Percentiles rank a stretch among this genome's conserved stretches.
phyloP scores from a whole-genome alignment of 2,329 filamentous ascomycete genomes.

The Huntiella omanensis region DNA sequence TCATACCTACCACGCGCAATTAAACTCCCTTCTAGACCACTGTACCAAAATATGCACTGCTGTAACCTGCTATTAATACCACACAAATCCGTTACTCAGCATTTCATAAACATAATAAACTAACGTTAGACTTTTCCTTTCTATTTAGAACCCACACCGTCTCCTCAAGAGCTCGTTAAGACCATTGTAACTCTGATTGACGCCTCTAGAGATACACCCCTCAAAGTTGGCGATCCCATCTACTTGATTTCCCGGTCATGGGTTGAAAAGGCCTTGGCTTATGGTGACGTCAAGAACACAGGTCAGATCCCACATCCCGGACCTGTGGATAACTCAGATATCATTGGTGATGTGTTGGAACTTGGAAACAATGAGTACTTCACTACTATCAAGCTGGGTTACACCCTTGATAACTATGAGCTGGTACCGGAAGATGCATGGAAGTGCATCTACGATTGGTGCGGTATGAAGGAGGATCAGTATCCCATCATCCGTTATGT shows the following conservation, averaged over 20 bases:
- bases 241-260: slow-evolving; percentile 66
- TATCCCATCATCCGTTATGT: slow-evolving; percentile 56
- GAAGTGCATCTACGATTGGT: slow-evolving; percentile 65
- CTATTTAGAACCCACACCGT: slow-evolving; percentile 14
- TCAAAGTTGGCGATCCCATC: slow-evolving; percentile 54
- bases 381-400: slow-evolving; percentile 52
- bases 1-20: slow-evolving; percentile 1
- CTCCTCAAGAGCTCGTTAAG: slow-evolving; percentile 44
- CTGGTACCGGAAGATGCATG: slow-evolving; percentile 65
- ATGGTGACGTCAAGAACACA: slow-evolving; percentile 38
- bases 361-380: slow-evolving; percentile 37
- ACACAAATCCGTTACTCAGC: not conserved
- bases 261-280: slow-evolving; percentile 53
- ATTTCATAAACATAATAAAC: not conserved
- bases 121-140: not conserved
- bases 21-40: not conserved
- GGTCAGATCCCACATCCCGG: slow-evolving; percentile 48
- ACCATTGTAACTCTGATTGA: slow-evolving; percentile 46
- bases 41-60: not conserved
- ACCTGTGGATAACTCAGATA: slow-evolving; percentile 71
- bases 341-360: slow-evolving; percentile 43
- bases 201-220: slow-evolving; percentile 29
- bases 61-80: not conserved
- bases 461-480: slow-evolving; percentile 53
- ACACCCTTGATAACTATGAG: slow-evolving; percentile 53